Evolutionary conservation across 1,284 basidiomycete species (phyloP), one percentile per base, ranked within the genome.

Genomic region (Puccinia horiana): DNA sequence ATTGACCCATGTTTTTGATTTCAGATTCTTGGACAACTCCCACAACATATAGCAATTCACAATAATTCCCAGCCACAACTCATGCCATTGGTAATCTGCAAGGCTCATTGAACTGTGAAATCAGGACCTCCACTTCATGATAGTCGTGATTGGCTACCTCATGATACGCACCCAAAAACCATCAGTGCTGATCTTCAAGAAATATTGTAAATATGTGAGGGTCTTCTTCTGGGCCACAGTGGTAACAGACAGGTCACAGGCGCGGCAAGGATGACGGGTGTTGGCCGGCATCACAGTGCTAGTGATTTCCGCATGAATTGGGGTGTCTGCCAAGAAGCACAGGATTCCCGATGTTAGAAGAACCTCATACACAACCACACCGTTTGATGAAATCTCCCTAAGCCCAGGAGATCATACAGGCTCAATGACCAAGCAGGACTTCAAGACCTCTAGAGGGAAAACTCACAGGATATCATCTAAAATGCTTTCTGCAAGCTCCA

Each of bases 391-490:
- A 6, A 58, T n/a, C 23, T 58, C 11, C 20, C 56, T n/a, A n/a
- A n/a, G n/a, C n/a, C n/a, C n/a, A n/a, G n/a, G n/a, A n/a, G n/a
- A n/a, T n/a, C n/a, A n/a, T n/a, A n/a, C n/a, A n/a, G n/a, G n/a
- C n/a, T n/a, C n/a, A n/a, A n/a, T n/a, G n/a, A n/a, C n/a, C 16
- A 9, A 16, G 9, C 44, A 47, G 8, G n/a, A 58, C 5, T 18
- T 26, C 1, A 18, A 18, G 26, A 2, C 42, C 52, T 16, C 18
- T 5, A 44, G 14, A 44, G 11, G 29, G 37, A 44, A n/a, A n/a
- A 83, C 83, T 52, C 83, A 87, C 87, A 84, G 78, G 3, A 88
- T 69, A 54, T 87, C 86, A 1, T 84, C 77, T 0, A 84, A 85
- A 65, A 89, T 84, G 0, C 85, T 86, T 44, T 89, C 74, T 32